These are phyloP conservation scores for Aspergillus carlsbadensis DNA, from an alignment of 495 filamentous ascomycete genomes.

Conservation along the genomic window DNA sequence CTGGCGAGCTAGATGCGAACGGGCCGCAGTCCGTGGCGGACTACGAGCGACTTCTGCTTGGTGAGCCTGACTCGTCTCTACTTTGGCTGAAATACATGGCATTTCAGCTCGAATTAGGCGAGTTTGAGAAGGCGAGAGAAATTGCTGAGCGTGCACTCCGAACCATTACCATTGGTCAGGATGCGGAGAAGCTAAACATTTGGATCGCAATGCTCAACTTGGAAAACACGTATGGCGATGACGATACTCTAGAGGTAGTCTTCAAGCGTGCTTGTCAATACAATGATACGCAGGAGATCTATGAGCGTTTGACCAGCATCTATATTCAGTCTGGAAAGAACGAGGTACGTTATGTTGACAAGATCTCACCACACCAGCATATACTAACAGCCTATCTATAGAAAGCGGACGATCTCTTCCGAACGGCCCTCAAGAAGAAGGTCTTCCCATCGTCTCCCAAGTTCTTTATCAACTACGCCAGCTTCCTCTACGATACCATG, in stretches of 20 bases:
- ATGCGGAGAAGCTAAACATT: constrained; percentile 87
- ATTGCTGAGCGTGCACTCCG: constrained; percentile 86
- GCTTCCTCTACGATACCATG: constrained; percentile 76
- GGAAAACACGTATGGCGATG: constrained; percentile 85
- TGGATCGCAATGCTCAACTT: constrained; percentile 94
- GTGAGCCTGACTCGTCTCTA: constrained; percentile 82
- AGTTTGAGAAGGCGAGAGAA: constrained; percentile 78
- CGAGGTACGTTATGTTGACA: constrained; percentile 40
- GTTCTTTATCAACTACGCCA: constrained; percentile 93
- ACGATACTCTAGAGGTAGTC: constrained; percentile 78
- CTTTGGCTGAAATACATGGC: constrained; percentile 97
- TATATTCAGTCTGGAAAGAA: constrained; percentile 88
- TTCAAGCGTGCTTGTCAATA: constrained; percentile 94
- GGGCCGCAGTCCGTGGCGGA: constrained; percentile 90
- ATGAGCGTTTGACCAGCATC: constrained; percentile 87
- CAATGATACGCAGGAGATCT: constrained; percentile 87
- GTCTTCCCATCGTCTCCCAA: constrained; percentile 68
- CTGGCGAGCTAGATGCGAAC: constrained; percentile 80
- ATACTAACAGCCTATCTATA: constrained; percentile 43
- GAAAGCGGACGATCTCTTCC: constrained; percentile 90
- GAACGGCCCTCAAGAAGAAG: constrained; percentile 81
- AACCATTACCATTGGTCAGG: constrained; percentile 82
- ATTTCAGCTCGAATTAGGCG: constrained; percentile 89
- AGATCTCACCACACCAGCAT: neutral
- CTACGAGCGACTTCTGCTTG: constrained; percentile 89